Conservation (phyloP, 257 asterid species). For the Eustoma russellianum region DNA sequence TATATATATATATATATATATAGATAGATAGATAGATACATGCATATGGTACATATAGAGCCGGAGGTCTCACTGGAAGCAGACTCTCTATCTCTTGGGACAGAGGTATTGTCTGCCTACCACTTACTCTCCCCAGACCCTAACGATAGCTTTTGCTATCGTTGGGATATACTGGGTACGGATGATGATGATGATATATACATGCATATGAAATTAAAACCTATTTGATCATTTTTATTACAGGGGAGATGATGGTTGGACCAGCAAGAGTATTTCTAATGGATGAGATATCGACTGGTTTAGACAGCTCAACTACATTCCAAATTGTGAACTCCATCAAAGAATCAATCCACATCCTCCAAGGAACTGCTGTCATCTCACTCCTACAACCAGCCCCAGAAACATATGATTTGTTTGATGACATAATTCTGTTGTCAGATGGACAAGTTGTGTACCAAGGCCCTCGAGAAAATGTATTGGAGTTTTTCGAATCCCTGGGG, state of each 20-base stretch:
- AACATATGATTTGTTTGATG: slow-evolving; percentile 73
- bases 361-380: slow-evolving; percentile 77
- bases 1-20: no score
- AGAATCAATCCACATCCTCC: slow-evolving; percentile 66
- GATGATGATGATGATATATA: no score
- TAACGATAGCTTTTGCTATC: no score
- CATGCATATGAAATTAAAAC: neutral
- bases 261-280: slow-evolving; percentile 79
- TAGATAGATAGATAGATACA: no score
- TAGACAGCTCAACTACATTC: slow-evolving; percentile 85
- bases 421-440: slow-evolving; percentile 69
- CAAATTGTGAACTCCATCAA: slow-evolving; percentile 69
- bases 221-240: neutral
- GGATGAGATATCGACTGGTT: slow-evolving; percentile 96
- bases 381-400: slow-evolving; percentile 98
- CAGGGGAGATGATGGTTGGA: slow-evolving; percentile 94
- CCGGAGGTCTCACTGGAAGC: no score
- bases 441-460: slow-evolving; percentile 84
- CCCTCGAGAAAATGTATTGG: slow-evolving; percentile 64
- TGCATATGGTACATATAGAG: no score
- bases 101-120: no score
- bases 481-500: slow-evolving; percentile 67
- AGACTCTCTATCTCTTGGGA: no score
- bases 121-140: no score
- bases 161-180: no score